phyloP scores from a whole-genome alignment of 129 eudicot genomes.

The Scalesia atractyloides region DNA sequence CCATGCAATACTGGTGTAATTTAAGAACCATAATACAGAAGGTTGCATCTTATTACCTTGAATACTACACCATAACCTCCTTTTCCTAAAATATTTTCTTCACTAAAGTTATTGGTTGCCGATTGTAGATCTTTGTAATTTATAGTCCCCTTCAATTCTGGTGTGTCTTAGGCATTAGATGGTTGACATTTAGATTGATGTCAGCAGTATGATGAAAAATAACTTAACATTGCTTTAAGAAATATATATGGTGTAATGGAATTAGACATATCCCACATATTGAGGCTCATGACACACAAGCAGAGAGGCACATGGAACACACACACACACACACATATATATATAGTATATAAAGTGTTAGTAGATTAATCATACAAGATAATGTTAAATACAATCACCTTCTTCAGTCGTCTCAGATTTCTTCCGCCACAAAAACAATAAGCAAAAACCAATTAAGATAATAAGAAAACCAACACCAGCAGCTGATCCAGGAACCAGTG shows the following conservation, averaged over 20 bases:
- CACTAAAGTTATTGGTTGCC: constrained; percentile 61
- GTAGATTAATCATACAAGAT: neutral
- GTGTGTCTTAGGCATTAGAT: constrained; percentile 40
- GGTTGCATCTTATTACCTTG: constrained; percentile 47
- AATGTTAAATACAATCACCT: constrained; percentile 38
- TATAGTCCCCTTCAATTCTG: constrained; percentile 58
- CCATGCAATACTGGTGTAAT: neutral
- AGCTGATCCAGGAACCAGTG: constrained; percentile 50
- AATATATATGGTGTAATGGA: neutral
- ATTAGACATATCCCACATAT: neutral
- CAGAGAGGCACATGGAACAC: neutral
- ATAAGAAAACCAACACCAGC: constrained; percentile 40
- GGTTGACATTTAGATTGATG: constrained; percentile 5
- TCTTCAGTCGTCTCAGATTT: constrained; percentile 37
- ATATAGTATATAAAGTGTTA: neutral
- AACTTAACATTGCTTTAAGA: neutral
- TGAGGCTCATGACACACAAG: neutral
- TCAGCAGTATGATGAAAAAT: constrained; percentile 10
- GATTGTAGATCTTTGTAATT: constrained; percentile 51
- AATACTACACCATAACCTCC: constrained; percentile 81
- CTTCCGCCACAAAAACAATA: constrained; percentile 29
- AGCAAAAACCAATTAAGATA: constrained; percentile 17
- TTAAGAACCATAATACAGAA: neutral
- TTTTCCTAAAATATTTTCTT: constrained; percentile 56
- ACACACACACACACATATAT: neutral